A percentile compares a stretch with the other conserved stretches of the same genome.
Conservation (phyloP, 2,329 filamentous ascomycete species). For the Tolypocladium tropicale region DNA sequence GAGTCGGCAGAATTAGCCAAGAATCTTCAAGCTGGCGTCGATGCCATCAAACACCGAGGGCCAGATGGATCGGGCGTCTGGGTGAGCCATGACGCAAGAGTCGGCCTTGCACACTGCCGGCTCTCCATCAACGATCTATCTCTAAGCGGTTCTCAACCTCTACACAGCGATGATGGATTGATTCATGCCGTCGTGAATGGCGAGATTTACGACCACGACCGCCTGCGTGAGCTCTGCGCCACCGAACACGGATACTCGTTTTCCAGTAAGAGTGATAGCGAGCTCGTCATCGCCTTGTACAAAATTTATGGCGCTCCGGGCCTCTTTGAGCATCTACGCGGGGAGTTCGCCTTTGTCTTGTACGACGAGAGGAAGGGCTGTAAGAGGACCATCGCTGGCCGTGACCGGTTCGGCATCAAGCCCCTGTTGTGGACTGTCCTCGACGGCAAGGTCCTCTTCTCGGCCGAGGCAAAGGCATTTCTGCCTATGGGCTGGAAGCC, state of each 20-base stretch:
- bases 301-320: slow-evolving; percentile 29
- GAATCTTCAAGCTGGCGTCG: slow-evolving; percentile 11
- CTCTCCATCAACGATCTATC: slow-evolving; percentile 43
- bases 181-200: slow-evolving; percentile 50
- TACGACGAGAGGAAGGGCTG: slow-evolving; percentile 29
- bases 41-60: slow-evolving; percentile 18
- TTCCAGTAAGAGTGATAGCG: slow-evolving; percentile 35
- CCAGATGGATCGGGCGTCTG: slow-evolving; percentile 19
- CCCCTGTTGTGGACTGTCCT: slow-evolving; percentile 40
- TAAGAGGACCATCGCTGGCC: slow-evolving; percentile 32
- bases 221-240: slow-evolving; percentile 26
- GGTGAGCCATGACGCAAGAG: slow-evolving; percentile 11
- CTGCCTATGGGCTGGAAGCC: slow-evolving; percentile 38
- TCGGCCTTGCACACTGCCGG: slow-evolving; percentile 35
- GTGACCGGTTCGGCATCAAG: slow-evolving; percentile 48
- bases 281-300: slow-evolving; percentile 43
- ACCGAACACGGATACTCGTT: slow-evolving; percentile 30
- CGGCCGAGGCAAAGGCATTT: slow-evolving; percentile 45
- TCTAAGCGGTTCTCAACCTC: slow-evolving; percentile 34
- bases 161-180: slow-evolving; percentile 23
- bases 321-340: slow-evolving; percentile 32
- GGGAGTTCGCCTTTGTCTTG: slow-evolving; percentile 44
- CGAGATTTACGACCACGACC: slow-evolving; percentile 46
- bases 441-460: slow-evolving; percentile 30
- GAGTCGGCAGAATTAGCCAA: neutral